Evolutionary conservation across 2,329 filamentous ascomycete species (phyloP), one percentile per base, ranked within the genome.

Genomic region (Chrysosporium keratinophilum): DNA sequence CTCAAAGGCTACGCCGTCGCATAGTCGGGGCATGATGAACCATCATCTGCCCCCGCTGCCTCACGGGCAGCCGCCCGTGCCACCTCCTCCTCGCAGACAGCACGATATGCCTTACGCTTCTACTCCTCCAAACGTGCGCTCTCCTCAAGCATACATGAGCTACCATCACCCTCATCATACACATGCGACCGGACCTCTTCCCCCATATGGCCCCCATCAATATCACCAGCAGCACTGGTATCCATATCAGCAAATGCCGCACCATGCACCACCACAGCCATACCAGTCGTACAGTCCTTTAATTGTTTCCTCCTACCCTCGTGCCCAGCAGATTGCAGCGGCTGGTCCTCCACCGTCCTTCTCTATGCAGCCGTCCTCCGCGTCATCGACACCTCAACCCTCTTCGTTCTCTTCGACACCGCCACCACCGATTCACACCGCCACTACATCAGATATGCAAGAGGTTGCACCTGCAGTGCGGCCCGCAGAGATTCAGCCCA

Each of bases 141-240:
- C 79, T 54, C 77, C 78, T 57, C 80, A 79, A 55, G 80, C 72
- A 47, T 80, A 85, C 62, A 82, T 81, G 74, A 63, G 69, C 61
- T 70, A 73, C 60, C 76, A 66, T 74, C 78, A 52, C 75, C 81
- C 54, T 71, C 83, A 58, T 76, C 81, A n/a, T n/a, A n/a, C 70
- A 76, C 58, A 58, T 31, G 50, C 52, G 20, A 81, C 64, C 71
- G 78, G 64, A 70, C 80, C 65, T 64, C 71, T 62, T 63, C 71
- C 63, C 67, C 74, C 65, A 65, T 75, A 64, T 64, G 69, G 60
- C 63, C 74, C 60, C 60, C 71, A 69, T 65, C 75, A 68, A 60
- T 75, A 72, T 58, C 41, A 17, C 15, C 64, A 62, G 58, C 69
- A 61, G 61, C 73, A 66, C 63, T 76, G 73, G 73, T 73, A 74